Base-by-base conservation (phyloP, 192 early-diverging fungal genomes). In the Coemansia reversa region DNA sequence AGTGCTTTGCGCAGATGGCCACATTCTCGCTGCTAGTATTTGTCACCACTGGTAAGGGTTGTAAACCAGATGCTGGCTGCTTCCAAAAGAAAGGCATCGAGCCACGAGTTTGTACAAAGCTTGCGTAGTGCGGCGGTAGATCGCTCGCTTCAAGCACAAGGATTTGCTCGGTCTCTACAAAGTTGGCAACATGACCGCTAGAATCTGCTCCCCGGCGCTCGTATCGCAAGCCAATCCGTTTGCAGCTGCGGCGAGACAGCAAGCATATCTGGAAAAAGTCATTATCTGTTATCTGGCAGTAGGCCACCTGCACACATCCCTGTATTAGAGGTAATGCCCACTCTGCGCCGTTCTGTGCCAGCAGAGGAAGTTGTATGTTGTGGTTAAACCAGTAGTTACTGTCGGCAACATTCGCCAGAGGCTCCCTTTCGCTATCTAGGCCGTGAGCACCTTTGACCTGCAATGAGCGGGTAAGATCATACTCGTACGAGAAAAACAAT, bases 121-220 rank as follows among this genome's bases (percentile, higher is more conserved):
- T 92, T 3, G 83, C 83, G 50, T 81, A 63, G 51, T 92, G 85
- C 25, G 30, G 54, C 22, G 70, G 81, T 77, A 63, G 51, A 22
- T 67, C 70, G 14, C 52, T 33, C 3, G 57, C 47, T 16, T 85
- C 82, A n/a, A 87, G 75, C 12, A 84, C 68, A 4, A 96, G 71
- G 22, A 97, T 78, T 78, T 97, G 94, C 71, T 98, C 95, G 3
- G 94, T 97, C 72, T 98, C 97, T 0, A 97, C 95, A 86, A 89
- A 97, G 83, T 98, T 98, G 29, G 97, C 91, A 2, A 94, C 91
- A 60, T 91, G 74, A 2, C 95, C 97, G 18, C 86, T 50, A 29
- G 88, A 87, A 77, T 98, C 90, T 24, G 95, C 85, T 29, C 97
- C 95, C 51, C 97, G 85, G 7, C 89, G 83, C 63, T 97, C 89